Base-by-base conservation (phyloP, 371 early-diverging fungal genomes). In the Syncephalastrum sp. region DNA sequence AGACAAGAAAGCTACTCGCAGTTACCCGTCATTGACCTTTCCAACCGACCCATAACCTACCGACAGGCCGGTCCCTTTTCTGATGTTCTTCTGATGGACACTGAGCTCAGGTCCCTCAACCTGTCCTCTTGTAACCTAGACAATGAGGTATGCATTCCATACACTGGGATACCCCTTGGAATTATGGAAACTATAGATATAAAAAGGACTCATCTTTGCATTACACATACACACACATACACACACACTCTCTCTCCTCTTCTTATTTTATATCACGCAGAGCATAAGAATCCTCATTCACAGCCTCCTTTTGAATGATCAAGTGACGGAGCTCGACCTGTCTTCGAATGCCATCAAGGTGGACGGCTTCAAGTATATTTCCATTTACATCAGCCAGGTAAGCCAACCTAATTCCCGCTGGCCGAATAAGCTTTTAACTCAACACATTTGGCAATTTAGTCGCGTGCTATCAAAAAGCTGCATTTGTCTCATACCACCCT, bases 31-130 rank as follows among this genome's bases (percentile, higher is more conserved):
- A 67, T 84, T 13, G 80, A 84, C 42, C 57, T 84, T 13, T 62
- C 80, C n/a, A 77, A 81, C 61, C 73, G 73, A 24, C 47, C 47
- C 17, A 56, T 69, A 24, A 56, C 68, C 41, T 60, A 70, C 10
- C 64, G 70, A 21, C 69, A 69, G n/a, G 70, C 80, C 16, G 81
- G 78, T 12, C 85, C 87, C 8, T 71, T 88, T 19, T 77, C 84
- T 29, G 87, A 87, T 58, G 73, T 58, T 45, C 67, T 76, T 3
- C 61, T 67, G 27, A 46, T 76, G 12, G 62, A 65, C 24, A 67
- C 61, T 49, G 67, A 68, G 10, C 58, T 76, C 45, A 54, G 45
- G 19, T 19, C 19, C 27, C 44, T 76, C n/a, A 60, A 67, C 49
- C 52, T 76, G 23, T 67, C 71, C 14, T 61, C 67, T 33, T 73